Conservation (phyloP, 306 rosid species). For the Prunus davidiana region DNA sequence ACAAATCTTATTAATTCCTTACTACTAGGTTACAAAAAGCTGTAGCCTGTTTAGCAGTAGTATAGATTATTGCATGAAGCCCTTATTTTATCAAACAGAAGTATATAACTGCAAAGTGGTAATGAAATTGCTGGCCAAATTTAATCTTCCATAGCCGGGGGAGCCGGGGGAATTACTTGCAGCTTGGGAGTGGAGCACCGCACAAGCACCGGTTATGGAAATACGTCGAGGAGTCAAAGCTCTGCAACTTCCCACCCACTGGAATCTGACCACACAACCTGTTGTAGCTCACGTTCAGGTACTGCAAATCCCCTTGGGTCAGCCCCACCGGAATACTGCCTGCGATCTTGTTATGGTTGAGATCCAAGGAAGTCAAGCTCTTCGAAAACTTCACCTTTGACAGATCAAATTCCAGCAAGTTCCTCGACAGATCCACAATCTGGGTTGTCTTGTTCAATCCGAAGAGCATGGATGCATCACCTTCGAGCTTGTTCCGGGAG, state of each 20-base stretch:
- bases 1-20: not conserved
- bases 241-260: slow-evolving; percentile 55
- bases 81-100: not conserved
- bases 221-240: slow-evolving; percentile 39
- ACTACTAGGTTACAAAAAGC: not conserved
- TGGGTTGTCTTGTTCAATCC: slow-evolving; percentile 40
- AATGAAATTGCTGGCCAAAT: not conserved
- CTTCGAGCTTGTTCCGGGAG: slow-evolving; percentile 65
- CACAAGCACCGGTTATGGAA: slow-evolving; percentile 66
- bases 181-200: slow-evolving; percentile 52
- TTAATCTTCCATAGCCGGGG: not conserved
- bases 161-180: slow-evolving; percentile 24
- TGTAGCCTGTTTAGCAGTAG: not conserved
- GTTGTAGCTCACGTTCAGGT: slow-evolving; percentile 67
- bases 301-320: slow-evolving; percentile 38
- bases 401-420: slow-evolving; percentile 50
- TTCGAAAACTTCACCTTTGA: slow-evolving; percentile 39
- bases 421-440: slow-evolving; percentile 50
- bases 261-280: slow-evolving; percentile 67
- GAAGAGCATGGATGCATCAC: slow-evolving; percentile 62
- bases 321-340: slow-evolving; percentile 50
- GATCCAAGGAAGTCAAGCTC: slow-evolving; percentile 42
- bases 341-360: slow-evolving; percentile 54
- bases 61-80: not conserved
- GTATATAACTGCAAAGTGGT: not conserved